A percentile compares a stretch with the other conserved stretches of the same genome.
Conservation (phyloP, 352 stramenopile species). For the Pythium aristosporum region DNA sequence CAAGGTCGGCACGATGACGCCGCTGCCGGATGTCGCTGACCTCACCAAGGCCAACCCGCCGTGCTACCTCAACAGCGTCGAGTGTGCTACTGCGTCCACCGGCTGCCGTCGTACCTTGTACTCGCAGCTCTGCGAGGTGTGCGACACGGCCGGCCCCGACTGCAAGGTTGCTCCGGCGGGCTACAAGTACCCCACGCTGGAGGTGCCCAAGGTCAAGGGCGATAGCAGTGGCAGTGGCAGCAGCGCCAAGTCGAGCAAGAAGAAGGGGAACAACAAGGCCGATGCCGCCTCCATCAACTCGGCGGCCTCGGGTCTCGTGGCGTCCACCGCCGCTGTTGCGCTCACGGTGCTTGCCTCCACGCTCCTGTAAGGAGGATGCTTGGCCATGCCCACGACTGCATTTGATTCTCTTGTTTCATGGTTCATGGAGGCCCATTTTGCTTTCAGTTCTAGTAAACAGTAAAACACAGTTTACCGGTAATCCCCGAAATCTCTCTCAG, state of each 20-base stretch:
- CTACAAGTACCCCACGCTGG: conserved; percentile 44
- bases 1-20: conserved; percentile 34
- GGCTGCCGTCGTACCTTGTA: conserved; percentile 65
- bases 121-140: conserved; percentile 67
- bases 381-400: neutral
- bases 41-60: conserved; percentile 53
- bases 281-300: neutral
- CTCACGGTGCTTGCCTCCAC: conserved; percentile 1
- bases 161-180: conserved; percentile 37
- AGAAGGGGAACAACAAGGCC: neutral
- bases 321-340: neutral
- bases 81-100: conserved; percentile 42
- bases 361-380: neutral
- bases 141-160: conserved; percentile 26
- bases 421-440: no score
- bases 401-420: no score
- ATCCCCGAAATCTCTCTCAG: neutral
- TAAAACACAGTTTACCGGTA: neutral
- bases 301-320: neutral
- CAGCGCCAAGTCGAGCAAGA: neutral
- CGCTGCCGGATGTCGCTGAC: conserved; percentile 43
- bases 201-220: neutral
- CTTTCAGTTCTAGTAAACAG: no score
- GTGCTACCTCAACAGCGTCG: conserved; percentile 64
- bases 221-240: neutral